Evolutionary conservation across 1,284 basidiomycete genomes (phyloP).

Genomic region (Puccinia coronata): DNA sequence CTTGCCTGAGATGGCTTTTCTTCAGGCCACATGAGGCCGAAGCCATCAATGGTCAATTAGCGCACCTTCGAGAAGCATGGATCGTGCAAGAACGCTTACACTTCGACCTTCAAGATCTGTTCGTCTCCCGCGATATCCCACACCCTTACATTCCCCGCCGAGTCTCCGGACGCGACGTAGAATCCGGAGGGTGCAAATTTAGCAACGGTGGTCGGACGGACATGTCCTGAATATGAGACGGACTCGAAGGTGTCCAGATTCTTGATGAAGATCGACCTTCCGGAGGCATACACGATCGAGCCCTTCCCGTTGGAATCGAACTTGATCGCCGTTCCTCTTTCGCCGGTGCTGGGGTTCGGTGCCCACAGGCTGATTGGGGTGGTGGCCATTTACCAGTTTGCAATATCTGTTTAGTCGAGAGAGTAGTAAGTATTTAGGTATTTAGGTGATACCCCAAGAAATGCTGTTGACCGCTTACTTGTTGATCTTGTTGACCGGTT

Average conservation of each 20-base stretch:
- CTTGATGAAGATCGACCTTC: slow-evolving; percentile 42
- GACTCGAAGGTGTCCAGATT: slow-evolving; percentile 59
- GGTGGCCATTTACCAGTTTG: slow-evolving; percentile 27
- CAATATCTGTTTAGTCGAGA: too few relatives aligned
- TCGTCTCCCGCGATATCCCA: slow-evolving; percentile 93
- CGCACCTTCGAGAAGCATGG: too few relatives aligned
- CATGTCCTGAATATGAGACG: slow-evolving; percentile 74
- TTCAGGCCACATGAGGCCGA: not conserved
- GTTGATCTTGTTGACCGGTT: too few relatives aligned
- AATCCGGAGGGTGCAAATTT: slow-evolving; percentile 90
- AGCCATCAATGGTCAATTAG: too few relatives aligned
- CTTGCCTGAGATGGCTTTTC: slow-evolving; percentile 74
- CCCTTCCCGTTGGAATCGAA: slow-evolving; percentile 34
- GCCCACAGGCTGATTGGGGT: slow-evolving; percentile 41
- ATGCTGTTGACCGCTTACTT: too few relatives aligned
- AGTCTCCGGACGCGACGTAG: slow-evolving; percentile 89
- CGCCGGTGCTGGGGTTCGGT: slow-evolving; percentile 44
- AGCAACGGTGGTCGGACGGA: slow-evolving; percentile 81
- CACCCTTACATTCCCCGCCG: slow-evolving; percentile 74
- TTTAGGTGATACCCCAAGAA: too few relatives aligned
- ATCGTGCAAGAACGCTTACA: slow-evolving; percentile 55
- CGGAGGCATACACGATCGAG: slow-evolving; percentile 31
- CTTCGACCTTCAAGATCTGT: slow-evolving; percentile 79
- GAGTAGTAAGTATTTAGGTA: too few relatives aligned
- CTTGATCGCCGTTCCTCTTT: slow-evolving; percentile 43